These are phyloP conservation scores for Collybia mongolica DNA, from an alignment of 768 basidiomycete species.

Conservation along the genomic window DNA sequence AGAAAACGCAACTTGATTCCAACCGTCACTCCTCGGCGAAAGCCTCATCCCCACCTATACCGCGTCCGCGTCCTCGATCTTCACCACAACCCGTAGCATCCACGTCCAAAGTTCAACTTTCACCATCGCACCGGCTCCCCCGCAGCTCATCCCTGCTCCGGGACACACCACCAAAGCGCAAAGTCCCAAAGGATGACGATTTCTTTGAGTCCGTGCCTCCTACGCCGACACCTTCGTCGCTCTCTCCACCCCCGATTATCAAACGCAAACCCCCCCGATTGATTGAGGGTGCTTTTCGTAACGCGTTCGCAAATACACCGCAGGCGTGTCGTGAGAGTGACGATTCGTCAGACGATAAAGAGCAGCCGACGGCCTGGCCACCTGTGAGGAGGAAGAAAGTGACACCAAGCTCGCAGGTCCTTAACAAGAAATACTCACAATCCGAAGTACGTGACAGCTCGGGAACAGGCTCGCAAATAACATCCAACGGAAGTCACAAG, in stretches of 20 bases:
- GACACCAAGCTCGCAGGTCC: too few relatives aligned
- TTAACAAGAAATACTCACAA: too few relatives aligned
- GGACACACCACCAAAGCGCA: background rate
- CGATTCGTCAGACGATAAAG: conserved; percentile 13
- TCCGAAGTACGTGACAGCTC: too few relatives aligned
- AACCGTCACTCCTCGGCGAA: background rate
- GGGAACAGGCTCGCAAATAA: too few relatives aligned
- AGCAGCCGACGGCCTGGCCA: conserved; percentile 19
- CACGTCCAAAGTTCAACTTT: conserved; percentile 10
- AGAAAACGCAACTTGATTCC: background rate
- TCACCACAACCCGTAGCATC: conserved; percentile 15
- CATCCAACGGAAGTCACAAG: too few relatives aligned
- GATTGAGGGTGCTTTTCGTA: conserved; percentile 29
- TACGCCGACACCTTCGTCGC: conserved; percentile 3
- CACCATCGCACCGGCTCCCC: background rate
- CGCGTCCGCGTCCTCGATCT: background rate
- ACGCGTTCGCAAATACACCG: conserved; percentile 16
- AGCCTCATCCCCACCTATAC: background rate
- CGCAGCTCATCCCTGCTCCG: background rate
- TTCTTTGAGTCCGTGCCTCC: conserved; percentile 9
- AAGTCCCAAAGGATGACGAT: conserved; percentile 9
- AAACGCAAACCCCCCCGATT: conserved; percentile 14
- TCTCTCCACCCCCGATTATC: background rate
- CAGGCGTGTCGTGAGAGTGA: background rate
- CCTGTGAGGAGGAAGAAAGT: conserved; percentile 15